These are phyloP conservation scores for Penicillium sp. DNA, from an alignment of 2,329 filamentous ascomycete species.

Conservation along the genomic window DNA sequence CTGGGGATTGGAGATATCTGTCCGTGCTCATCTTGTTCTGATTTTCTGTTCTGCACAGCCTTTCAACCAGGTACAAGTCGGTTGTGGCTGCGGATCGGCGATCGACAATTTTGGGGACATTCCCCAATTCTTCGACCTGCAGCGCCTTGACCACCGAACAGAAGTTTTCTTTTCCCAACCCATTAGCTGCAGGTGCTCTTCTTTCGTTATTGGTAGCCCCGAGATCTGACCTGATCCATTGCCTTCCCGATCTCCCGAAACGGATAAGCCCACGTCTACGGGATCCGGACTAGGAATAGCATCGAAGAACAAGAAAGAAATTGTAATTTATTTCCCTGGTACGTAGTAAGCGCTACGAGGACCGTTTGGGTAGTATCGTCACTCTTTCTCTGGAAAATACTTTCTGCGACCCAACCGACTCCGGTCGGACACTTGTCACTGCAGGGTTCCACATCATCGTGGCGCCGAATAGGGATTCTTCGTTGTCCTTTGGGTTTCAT, in stretches of 20 bases:
- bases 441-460: neutral
- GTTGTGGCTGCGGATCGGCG: constrained; percentile 24
- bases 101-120: constrained; percentile 12
- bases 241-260: constrained; percentile 7
- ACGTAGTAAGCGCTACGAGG: neutral
- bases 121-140: constrained; percentile 14
- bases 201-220: constrained; percentile 12
- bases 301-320: neutral
- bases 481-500: neutral
- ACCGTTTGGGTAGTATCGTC: constrained; percentile 1
- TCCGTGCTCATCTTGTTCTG: neutral
- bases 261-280: constrained; percentile 5
- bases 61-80: constrained; percentile 7
- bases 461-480: neutral
- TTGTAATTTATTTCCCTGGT: neutral
- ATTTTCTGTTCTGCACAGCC: neutral
- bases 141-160: constrained; percentile 1
- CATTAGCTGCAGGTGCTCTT: constrained; percentile 9
- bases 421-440: constrained; percentile 1
- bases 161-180: constrained; percentile 1
- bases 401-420: neutral
- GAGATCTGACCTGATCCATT: constrained; percentile 13
- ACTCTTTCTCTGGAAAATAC: neutral
- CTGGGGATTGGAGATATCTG: neutral
- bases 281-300: constrained; percentile 3